Conservation (phyloP, 2,329 filamentous ascomycete genomes). For the Zarea fungicola region DNA sequence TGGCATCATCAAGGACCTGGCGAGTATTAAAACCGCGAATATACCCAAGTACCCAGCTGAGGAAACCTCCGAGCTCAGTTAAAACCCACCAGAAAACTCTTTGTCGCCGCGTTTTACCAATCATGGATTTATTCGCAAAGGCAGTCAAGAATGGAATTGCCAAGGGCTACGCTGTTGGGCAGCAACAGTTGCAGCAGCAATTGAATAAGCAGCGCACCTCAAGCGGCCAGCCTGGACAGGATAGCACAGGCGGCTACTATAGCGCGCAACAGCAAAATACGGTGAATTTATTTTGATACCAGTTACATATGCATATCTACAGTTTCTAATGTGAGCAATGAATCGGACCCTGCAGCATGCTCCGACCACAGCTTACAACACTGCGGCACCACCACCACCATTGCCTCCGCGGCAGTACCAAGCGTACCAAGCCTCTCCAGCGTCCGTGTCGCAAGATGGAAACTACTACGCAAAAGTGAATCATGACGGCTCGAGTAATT, state of each 20-base stretch:
- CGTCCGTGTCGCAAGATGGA: not conserved
- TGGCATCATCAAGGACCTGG: too few species aligned
- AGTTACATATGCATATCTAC: too few species aligned
- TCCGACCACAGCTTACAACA: not conserved
- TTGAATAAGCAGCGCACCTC: constrained; percentile 13
- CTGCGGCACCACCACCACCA: not conserved
- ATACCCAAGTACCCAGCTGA: too few species aligned
- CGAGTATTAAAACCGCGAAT: too few species aligned
- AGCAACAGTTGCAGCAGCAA: constrained; percentile 17
- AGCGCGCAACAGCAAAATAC: not conserved
- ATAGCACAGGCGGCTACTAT: not conserved
- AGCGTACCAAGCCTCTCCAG: not conserved
- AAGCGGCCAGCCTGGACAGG: not conserved
- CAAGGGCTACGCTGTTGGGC: constrained; percentile 16
- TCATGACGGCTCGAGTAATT: too few species aligned
- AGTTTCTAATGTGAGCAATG: too few species aligned
- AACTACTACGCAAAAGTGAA: not conserved
- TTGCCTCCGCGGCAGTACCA: constrained; percentile 6
- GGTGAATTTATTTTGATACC: too few species aligned
- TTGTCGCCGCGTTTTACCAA: too few species aligned
- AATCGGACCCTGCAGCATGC: too few species aligned
- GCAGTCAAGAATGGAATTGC: constrained; percentile 15
- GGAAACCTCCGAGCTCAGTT: too few species aligned
- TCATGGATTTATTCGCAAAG: constrained; percentile 16
- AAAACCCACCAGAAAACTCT: too few species aligned